phyloP scores from a whole-genome alignment of 2,329 filamentous ascomycete species.

The Onygena corvina region DNA sequence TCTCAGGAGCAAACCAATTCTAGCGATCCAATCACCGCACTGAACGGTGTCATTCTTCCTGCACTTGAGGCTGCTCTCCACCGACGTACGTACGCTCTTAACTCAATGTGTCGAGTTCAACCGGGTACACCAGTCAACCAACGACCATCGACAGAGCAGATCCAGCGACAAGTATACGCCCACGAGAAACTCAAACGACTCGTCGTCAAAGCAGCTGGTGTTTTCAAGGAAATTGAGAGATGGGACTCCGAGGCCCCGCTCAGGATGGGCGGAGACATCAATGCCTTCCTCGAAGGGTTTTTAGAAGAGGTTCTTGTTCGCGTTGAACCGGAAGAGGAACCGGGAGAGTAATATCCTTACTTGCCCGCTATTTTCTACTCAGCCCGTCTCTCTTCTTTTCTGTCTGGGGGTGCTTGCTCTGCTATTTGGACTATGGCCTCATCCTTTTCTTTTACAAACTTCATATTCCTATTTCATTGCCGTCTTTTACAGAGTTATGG shows the following conservation, averaged over 20 bases:
- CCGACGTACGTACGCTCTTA: conserved; percentile 52
- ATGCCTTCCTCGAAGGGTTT: conserved; percentile 79
- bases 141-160: conserved; percentile 35
- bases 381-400: background rate
- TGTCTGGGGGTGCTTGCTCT: background rate
- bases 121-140: conserved; percentile 46
- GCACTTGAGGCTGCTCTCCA: conserved; percentile 84
- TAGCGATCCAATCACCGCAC: conserved; percentile 63
- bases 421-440: background rate
- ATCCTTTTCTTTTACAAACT: background rate
- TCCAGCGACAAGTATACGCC: conserved; percentile 57
- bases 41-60: conserved; percentile 84
- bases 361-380: background rate
- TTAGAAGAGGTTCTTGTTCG: conserved; percentile 87
- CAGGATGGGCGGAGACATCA: conserved; percentile 84
- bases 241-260: conserved; percentile 78
- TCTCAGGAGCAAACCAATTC: conserved; percentile 29
- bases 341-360: background rate
- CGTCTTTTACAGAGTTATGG: background rate
- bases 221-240: conserved; percentile 82
- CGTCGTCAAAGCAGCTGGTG: conserved; percentile 67
- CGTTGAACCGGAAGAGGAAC: conserved; percentile 73
- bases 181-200: conserved; percentile 74
- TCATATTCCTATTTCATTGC: background rate
- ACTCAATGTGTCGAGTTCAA: conserved; percentile 26